Percentiles rank a stretch among this genome's conserved stretches.
These are phyloP conservation scores for Corinectria fuckeliana DNA, from an alignment of 2,329 filamentous ascomycete genomes.

Conservation along the genomic window DNA sequence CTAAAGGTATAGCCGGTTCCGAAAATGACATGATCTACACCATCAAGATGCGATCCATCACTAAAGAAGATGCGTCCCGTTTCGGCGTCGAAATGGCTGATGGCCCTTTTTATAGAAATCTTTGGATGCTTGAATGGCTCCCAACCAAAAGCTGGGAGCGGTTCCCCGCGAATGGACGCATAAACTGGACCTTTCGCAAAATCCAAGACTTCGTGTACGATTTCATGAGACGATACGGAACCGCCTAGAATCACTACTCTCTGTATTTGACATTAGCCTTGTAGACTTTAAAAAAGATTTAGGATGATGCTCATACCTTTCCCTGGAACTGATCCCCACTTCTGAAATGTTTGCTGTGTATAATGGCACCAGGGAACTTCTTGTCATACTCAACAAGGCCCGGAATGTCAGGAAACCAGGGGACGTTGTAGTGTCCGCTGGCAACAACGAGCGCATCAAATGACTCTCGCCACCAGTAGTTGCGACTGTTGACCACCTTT, in stretches of 20 bases:
- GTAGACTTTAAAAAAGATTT: not conserved
- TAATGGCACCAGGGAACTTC: constrained; percentile 45
- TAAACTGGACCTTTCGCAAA: not conserved
- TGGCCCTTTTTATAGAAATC: constrained; percentile 14
- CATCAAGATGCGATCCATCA: constrained; percentile 8
- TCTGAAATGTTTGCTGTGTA: constrained; percentile 50
- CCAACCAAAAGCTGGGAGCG: constrained; percentile 10
- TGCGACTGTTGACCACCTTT: constrained; percentile 46
- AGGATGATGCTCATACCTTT: constrained; percentile 17
- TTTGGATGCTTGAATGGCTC: constrained; percentile 12
- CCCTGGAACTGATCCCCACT: constrained; percentile 34
- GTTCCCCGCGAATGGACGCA: constrained; percentile 8
- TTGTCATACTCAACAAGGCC: constrained; percentile 49
- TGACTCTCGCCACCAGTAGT: constrained; percentile 47
- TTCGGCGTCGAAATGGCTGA: constrained; percentile 11
- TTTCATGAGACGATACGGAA: constrained; percentile 64
- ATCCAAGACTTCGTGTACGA: constrained; percentile 55
- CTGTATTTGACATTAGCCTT: constrained; percentile 36
- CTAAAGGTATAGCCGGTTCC: constrained; percentile 22
- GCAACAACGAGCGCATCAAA: constrained; percentile 52
- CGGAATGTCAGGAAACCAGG: constrained; percentile 48
- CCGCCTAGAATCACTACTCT: constrained; percentile 63
- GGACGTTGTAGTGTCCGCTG: constrained; percentile 49
- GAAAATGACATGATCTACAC: constrained; percentile 19
- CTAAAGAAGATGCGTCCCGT: constrained; percentile 17